phyloP scores from a whole-genome alignment of 768 basidiomycete species.

The Leccinellum albellum region DNA sequence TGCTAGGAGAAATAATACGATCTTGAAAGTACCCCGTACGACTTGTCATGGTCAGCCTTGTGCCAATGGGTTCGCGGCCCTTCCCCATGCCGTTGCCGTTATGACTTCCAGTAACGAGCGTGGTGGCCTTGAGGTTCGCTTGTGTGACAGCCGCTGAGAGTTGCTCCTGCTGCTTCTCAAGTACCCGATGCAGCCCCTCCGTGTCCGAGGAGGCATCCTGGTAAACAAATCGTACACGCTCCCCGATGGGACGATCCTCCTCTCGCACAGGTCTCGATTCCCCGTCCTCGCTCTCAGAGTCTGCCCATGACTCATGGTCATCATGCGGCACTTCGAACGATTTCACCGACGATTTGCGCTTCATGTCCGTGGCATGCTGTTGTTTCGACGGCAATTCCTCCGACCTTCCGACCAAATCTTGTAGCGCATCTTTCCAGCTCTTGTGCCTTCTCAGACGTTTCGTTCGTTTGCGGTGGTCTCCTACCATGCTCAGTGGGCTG shows the following conservation, averaged over 20 bases:
- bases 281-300: conserved; percentile 48
- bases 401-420: conserved; percentile 43
- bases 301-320: conserved; percentile 51
- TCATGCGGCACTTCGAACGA: conserved; percentile 27
- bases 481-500: conserved; percentile 89
- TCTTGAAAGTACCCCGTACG: conserved; percentile 93
- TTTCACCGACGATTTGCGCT: conserved; percentile 28
- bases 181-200: conserved; percentile 14
- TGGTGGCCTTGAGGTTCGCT: conserved; percentile 45
- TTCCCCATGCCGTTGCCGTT: conserved; percentile 28
- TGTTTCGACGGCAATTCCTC: conserved; percentile 22
- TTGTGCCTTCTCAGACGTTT: conserved; percentile 46
- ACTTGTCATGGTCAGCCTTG: conserved; percentile 91
- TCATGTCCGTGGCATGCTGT: conserved; percentile 21
- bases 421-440: conserved; percentile 60
- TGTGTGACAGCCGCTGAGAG: conserved; percentile 49
- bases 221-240: conserved; percentile 65
- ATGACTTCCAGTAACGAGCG: conserved; percentile 32
- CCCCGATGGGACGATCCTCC: conserved; percentile 71
- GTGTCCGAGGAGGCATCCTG: conserved; percentile 15
- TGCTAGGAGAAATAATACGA: conserved; percentile 88
- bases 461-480: conserved; percentile 48
- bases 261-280: conserved; percentile 51
- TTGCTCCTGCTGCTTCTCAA: conserved; percentile 50
- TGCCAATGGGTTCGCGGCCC: conserved; percentile 67